These are phyloP conservation scores for Colletotrichum abscissum DNA, from an alignment of 2,329 filamentous ascomycete genomes.

Conservation along the genomic window DNA sequence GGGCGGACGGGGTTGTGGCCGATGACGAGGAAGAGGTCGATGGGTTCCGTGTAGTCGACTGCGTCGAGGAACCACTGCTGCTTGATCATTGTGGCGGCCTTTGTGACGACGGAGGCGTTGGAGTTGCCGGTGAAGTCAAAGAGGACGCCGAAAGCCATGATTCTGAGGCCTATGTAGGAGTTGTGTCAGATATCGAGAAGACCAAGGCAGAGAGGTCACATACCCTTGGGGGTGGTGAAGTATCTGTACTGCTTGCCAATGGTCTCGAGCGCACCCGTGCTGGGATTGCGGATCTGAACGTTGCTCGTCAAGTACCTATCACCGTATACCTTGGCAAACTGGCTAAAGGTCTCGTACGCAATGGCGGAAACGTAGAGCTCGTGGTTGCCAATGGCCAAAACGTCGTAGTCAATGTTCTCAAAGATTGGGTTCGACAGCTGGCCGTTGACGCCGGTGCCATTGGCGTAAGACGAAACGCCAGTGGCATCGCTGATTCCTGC, in stretches of 20 bases:
- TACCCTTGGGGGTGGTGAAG: conserved; percentile 52
- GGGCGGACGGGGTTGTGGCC: conserved; percentile 71
- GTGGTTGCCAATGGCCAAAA: conserved; percentile 66
- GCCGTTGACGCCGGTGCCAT: conserved; percentile 57
- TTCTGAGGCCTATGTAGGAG: conserved; percentile 43
- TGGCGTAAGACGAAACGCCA: conserved; percentile 35
- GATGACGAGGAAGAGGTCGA: conserved; percentile 73
- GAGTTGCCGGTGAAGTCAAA: conserved; percentile 65
- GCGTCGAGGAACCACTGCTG: conserved; percentile 71
- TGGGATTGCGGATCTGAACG: conserved; percentile 53
- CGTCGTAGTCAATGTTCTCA: conserved; percentile 54
- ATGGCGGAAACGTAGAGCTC: conserved; percentile 73
- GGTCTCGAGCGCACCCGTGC: conserved; percentile 53
- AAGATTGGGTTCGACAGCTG: conserved; percentile 61
- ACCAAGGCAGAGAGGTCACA: background rate
- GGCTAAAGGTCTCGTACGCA: conserved; percentile 69
- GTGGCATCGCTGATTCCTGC: conserved; percentile 72
- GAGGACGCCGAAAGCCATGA: conserved; percentile 58
- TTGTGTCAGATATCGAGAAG: background rate
- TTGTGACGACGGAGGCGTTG: conserved; percentile 70
- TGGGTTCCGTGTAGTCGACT: conserved; percentile 61
- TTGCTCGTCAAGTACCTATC: conserved; percentile 59
- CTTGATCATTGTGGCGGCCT: conserved; percentile 60
- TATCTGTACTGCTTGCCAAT: conserved; percentile 57
- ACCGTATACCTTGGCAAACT: conserved; percentile 67